Evolutionary conservation across 2,329 filamentous ascomycete genomes (phyloP), one percentile per base, ranked within the genome.

Genomic region (Leptographium lundbergii): DNA sequence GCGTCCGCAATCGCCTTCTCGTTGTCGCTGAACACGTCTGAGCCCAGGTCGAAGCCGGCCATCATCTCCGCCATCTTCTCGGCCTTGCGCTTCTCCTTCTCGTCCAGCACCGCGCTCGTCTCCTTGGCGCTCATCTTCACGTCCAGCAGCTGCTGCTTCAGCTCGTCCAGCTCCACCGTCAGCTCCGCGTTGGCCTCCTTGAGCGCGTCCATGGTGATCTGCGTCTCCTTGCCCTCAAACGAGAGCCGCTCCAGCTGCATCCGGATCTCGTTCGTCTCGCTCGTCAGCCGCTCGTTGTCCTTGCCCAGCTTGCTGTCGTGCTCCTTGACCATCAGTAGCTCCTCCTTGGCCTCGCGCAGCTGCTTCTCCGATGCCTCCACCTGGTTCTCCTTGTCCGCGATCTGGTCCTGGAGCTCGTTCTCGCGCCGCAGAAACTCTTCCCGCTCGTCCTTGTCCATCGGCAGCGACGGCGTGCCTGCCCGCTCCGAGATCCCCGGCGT

Each of bases 41-140:
- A 87, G 52, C 91, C 92, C 39, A 99, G 82, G 68, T 99, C 92
- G 67, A 99, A 97, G 4, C 92, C 91, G 61, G 94, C 94, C 92
- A 99, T 96, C 94, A 99, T 99, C 80, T 96, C 89, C 51, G 94
- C 94, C 94, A 99, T 99, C 74, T 95, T 94, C 75, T 99, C 94
- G 0, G 91, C 90, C 80, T 99, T 99, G 76, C 91, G 91, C 79
- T 91, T 92, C 74, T 97, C 95, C 79, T 99, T 99, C 74, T 97
- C 94, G 66, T 97, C 92, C 24, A 95, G 76, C 19, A 90, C 87
- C 10, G 91, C 91, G 52, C 84, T 91, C 1, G 88, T 92, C 74
- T 97, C 94, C 75, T 94, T 95, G 60, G 92, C 91, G 65, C 85
- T 94, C 88, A 97, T 96, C 76, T 92, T 92, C 54, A 94, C 91